A percentile compares a stretch with the other conserved stretches of the same genome.
Conservation (phyloP, 2,329 filamentous ascomycete genomes). For the Aspergillus aculeatinus region DNA sequence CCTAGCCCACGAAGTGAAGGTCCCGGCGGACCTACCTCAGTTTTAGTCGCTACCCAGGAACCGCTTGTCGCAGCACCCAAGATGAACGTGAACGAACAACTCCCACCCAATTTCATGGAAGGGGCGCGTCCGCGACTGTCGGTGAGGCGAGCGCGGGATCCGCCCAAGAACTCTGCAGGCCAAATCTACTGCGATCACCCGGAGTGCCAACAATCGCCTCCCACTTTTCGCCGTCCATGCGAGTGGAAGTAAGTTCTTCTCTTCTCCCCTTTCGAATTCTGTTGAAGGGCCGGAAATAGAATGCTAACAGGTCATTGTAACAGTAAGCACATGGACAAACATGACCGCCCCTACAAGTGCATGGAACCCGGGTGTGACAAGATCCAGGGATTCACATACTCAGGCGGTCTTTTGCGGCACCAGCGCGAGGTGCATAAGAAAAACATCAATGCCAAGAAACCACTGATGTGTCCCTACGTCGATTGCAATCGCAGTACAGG, state of each 20-base stretch:
- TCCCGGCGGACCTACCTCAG: conserved; percentile 34
- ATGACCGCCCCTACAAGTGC: conserved; percentile 90
- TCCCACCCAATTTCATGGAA: conserved; percentile 33
- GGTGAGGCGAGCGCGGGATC: conserved; percentile 49
- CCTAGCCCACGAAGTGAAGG: conserved; percentile 46
- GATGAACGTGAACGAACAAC: conserved; percentile 40
- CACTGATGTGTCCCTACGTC: conserved; percentile 77
- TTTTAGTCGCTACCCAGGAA: conserved; percentile 38
- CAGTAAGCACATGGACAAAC: conserved; percentile 98
- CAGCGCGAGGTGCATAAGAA: conserved; percentile 92
- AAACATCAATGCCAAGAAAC: conserved; percentile 83
- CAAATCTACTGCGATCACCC: conserved; percentile 72
- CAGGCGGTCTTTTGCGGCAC: conserved; percentile 82
- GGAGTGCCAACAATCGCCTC: conserved; percentile 65
- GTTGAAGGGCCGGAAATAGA: neutral
- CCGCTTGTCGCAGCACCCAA: conserved; percentile 33
- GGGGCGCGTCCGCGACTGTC: conserved; percentile 42
- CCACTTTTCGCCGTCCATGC: conserved; percentile 76
- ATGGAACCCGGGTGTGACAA: conserved; percentile 81
- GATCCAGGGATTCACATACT: conserved; percentile 91
- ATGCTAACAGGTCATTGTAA: conserved; percentile 23
- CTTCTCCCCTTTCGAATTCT: neutral
- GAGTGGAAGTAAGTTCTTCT: conserved; percentile 79
- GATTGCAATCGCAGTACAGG: conserved; percentile 89
- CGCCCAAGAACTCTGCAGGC: conserved; percentile 65